phyloP scores from a whole-genome alignment of 192 early-diverging fungal species.

The Dimargaris cristalligena region DNA sequence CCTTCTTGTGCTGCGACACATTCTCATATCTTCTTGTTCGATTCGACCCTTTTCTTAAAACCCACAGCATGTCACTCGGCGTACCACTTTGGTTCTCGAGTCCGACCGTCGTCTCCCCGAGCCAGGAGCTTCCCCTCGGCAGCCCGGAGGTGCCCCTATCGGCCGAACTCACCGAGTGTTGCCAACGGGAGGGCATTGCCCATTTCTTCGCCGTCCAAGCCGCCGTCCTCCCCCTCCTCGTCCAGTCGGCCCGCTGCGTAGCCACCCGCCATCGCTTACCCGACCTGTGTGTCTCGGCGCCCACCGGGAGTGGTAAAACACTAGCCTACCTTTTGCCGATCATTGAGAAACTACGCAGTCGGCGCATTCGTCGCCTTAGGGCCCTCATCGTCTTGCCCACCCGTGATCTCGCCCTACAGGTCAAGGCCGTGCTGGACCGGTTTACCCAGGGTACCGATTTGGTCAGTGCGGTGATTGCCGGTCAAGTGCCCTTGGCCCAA shows the following conservation, averaged over 20 bases:
- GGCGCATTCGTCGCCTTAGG: slow-evolving; percentile 63
- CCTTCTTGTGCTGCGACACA: too few species aligned
- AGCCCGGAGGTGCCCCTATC: slow-evolving; percentile 43
- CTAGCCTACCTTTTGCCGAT: slow-evolving; percentile 90
- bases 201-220: slow-evolving; percentile 82
- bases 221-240: slow-evolving; percentile 66
- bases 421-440: slow-evolving; percentile 66
- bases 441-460: slow-evolving; percentile 62
- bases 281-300: slow-evolving; percentile 85
- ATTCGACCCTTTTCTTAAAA: too few species aligned
- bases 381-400: slow-evolving; percentile 87
- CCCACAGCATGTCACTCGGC: too few species aligned
- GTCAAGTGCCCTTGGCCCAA: slow-evolving; percentile 55
- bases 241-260: slow-evolving; percentile 42
- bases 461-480: slow-evolving; percentile 53
- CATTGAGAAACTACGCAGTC: slow-evolving; percentile 55
- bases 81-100: slow-evolving; percentile 79
- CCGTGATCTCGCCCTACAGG: slow-evolving; percentile 78
- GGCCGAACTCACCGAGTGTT: slow-evolving; percentile 41
- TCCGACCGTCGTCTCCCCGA: slow-evolving; percentile 52
- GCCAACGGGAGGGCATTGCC: slow-evolving; percentile 35
- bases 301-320: slow-evolving; percentile 94
- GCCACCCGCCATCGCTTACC: slow-evolving; percentile 49
- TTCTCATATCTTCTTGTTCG: too few species aligned
- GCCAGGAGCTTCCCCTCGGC: slow-evolving; percentile 27